Percentiles rank a stretch among this genome's conserved stretches.
Conservation (phyloP, 1,284 basidiomycete genomes). For the Heterobasidion occidentale region DNA sequence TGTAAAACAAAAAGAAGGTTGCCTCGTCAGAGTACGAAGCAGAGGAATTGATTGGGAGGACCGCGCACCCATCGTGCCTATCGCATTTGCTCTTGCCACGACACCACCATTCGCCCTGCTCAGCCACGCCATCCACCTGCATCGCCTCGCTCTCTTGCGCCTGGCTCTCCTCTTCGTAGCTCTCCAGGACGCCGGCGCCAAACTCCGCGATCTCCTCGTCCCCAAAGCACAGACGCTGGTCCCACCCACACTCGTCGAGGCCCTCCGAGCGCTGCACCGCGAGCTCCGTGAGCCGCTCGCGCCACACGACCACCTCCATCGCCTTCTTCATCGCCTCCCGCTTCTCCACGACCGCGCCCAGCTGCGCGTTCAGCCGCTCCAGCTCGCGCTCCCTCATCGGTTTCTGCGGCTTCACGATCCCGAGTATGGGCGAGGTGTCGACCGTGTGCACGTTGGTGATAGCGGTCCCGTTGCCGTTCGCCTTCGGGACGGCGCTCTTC, state of each 20-base stretch:
- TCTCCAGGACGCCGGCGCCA: slow-evolving; percentile 55
- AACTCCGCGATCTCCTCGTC: slow-evolving; percentile 67
- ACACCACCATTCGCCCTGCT: slow-evolving; percentile 65
- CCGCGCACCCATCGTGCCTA: slow-evolving; percentile 62
- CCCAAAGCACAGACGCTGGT: slow-evolving; percentile 72
- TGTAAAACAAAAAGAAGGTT: slow-evolving; percentile 5
- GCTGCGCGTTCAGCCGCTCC: slow-evolving; percentile 37
- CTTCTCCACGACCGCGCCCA: slow-evolving; percentile 47
- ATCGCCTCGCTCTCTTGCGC: slow-evolving; percentile 26
- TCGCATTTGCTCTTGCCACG: slow-evolving; percentile 66
- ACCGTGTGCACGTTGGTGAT: neutral
- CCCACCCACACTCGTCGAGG: slow-evolving; percentile 72
- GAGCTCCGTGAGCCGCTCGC: slow-evolving; percentile 57
- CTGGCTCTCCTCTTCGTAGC: slow-evolving; percentile 43
- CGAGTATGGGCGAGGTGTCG: neutral
- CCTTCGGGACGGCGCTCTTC: slow-evolving; percentile 11
- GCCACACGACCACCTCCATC: slow-evolving; percentile 59
- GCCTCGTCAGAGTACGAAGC: neutral
- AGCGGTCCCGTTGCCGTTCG: neutral
- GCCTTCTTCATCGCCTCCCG: slow-evolving; percentile 58
- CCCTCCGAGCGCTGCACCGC: slow-evolving; percentile 53
- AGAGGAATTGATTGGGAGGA: slow-evolving; percentile 5
- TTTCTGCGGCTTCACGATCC: slow-evolving; percentile 17
- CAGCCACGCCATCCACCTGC: slow-evolving; percentile 32
- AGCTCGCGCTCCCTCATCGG: slow-evolving; percentile 44